A percentile compares a stretch with the other conserved stretches of the same genome.
Conservation (phyloP, 306 rosid genomes). For the Gastrolobium villosum region DNA sequence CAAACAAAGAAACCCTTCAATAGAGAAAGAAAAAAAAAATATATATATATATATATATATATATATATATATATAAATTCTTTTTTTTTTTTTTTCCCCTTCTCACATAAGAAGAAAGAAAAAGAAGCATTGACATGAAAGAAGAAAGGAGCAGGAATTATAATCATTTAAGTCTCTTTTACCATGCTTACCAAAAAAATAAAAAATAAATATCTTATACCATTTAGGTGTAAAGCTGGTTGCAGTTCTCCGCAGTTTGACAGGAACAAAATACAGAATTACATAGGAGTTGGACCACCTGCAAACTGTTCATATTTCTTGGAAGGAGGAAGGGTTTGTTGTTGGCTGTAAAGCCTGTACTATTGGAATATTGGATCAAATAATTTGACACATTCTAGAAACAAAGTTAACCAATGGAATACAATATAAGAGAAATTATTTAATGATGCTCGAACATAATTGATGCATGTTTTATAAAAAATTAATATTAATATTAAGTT, state of each 20-base stretch:
- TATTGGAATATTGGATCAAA: neutral
- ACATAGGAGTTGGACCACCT: slow-evolving; percentile 37
- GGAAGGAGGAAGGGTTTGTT: neutral
- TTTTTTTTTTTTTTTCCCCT: neutral
- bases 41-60: too few species aligned
- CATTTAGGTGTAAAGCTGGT: slow-evolving; percentile 3
- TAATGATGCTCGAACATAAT: too few species aligned
- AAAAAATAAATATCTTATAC: neutral
- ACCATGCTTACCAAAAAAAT: too few species aligned
- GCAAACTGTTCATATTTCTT: neutral
- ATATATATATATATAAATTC: neutral
- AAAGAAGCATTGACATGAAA: neutral
- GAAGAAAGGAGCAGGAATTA: neutral
- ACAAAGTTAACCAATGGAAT: neutral
- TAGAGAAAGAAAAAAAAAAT: neutral
- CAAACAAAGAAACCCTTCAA: neutral
- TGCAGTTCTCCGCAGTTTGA: neutral
- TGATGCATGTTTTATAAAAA: too few species aligned
- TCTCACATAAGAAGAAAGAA: neutral
- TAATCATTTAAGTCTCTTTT: neutral
- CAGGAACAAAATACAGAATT: neutral
- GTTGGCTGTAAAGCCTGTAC: neutral
- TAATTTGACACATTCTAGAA: neutral
- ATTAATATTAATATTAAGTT: too few species aligned
- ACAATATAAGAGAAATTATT: too few species aligned